Percentiles rank a stretch among this genome's conserved stretches.
Conservation (phyloP, 495 filamentous ascomycete species). For the Aspergillus homomorphus region DNA sequence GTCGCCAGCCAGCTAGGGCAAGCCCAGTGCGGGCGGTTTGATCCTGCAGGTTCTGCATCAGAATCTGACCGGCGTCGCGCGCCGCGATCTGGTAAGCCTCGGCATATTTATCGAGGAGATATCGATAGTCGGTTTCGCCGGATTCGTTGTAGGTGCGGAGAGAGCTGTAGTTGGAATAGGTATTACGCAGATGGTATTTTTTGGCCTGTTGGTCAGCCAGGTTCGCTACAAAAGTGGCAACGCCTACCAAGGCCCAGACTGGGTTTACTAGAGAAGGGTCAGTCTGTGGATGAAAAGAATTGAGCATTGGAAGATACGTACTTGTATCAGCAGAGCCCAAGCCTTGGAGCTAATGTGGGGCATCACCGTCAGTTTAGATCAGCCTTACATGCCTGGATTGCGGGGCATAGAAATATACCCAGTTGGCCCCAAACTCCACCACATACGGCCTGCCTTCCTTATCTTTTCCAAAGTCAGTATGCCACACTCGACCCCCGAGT, state of each 20-base stretch:
- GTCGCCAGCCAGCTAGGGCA: slow-evolving; percentile 62
- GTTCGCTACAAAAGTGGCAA: not conserved
- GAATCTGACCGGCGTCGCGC: slow-evolving; percentile 55
- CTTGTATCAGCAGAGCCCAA: slow-evolving; percentile 36
- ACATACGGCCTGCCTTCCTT: slow-evolving; percentile 52
- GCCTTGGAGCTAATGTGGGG: slow-evolving; percentile 54
- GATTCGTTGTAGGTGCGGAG: slow-evolving; percentile 59
- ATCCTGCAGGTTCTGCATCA: slow-evolving; percentile 62
- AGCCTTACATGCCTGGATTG: not conserved
- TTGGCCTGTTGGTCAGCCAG: slow-evolving; percentile 40
- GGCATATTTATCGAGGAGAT: slow-evolving; percentile 51
- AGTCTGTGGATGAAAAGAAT: too few species aligned
- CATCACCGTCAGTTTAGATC: not conserved
- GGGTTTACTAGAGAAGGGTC: slow-evolving; percentile 51
- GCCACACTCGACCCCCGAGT: slow-evolving; percentile 59
- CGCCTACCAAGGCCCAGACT: slow-evolving; percentile 58
- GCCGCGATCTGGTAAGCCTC: slow-evolving; percentile 48
- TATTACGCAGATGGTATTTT: slow-evolving; percentile 60
- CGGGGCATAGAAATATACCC: slow-evolving; percentile 39
- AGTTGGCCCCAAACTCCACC: slow-evolving; percentile 69
- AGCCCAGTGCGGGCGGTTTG: slow-evolving; percentile 58
- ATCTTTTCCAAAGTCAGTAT: slow-evolving; percentile 57
- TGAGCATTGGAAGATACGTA: too few species aligned
- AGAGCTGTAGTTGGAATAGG: slow-evolving; percentile 59
- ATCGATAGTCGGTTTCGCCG: slow-evolving; percentile 50